Evolutionary conservation across 2,329 filamentous ascomycete genomes (phyloP).

Genomic region (Aspergillus felis): DNA sequence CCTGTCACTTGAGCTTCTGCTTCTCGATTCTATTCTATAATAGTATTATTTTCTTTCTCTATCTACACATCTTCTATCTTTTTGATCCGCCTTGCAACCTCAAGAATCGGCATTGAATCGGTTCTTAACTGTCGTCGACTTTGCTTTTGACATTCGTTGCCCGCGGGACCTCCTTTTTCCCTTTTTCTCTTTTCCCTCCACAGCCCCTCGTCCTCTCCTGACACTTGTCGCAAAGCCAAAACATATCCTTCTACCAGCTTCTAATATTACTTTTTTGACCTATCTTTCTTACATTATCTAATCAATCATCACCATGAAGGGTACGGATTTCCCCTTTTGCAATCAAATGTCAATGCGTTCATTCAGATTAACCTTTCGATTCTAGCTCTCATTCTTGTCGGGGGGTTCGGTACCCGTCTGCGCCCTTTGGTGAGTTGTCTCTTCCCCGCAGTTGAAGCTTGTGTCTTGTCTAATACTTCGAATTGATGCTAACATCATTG

Average conservation of each 20-base stretch:
- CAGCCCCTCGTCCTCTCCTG: conserved; percentile 1
- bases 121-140: background rate
- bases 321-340: conserved; percentile 27
- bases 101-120: background rate
- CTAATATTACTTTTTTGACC: background rate
- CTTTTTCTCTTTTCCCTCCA: background rate
- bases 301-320: conserved; percentile 39
- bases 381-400: conserved; percentile 94
- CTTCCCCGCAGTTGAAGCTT: conserved; percentile 22
- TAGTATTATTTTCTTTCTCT: background rate
- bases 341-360: conserved; percentile 5
- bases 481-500: conserved; percentile 12
- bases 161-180: background rate
- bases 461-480: background rate
- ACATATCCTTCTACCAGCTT: conserved; percentile 2
- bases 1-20: conserved; percentile 9
- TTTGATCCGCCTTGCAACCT: background rate
- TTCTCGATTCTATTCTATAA: conserved; percentile 4
- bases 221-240: background rate
- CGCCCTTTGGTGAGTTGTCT: conserved; percentile 73
- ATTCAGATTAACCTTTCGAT: conserved; percentile 14
- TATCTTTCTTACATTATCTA: conserved; percentile 1
- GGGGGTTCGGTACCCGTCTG: conserved; percentile 96
- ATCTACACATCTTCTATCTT: background rate
- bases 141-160: conserved; percentile 2